Evolutionary conservation across 768 basidiomycete genomes (phyloP).

Genomic region (Suillus paluster): DNA sequence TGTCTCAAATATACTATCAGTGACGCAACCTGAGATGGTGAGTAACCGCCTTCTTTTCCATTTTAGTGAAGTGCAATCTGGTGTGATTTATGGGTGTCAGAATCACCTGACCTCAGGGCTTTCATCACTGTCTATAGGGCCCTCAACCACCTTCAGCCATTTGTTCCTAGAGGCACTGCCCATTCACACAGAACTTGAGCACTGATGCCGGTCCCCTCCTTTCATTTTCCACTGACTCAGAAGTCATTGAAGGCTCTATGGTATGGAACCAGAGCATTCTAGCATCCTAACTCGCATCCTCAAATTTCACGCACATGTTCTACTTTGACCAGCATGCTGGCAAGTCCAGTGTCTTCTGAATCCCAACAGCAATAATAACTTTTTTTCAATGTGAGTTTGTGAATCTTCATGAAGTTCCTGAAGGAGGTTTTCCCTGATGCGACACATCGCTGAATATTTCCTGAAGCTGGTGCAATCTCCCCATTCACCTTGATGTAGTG

Average conservation of each 20-base stretch:
- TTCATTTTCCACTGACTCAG: conserved; percentile 34
- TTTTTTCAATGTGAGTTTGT: too few species aligned
- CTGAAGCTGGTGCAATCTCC: too few species aligned
- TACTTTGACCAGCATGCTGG: conserved; percentile 11
- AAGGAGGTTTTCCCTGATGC: too few species aligned
- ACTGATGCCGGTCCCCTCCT: conserved; percentile 27
- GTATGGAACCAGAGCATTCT: conserved; percentile 68
- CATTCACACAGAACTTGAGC: conserved; percentile 26
- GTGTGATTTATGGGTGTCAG: conserved; percentile 31
- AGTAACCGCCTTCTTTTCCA: conserved; percentile 9
- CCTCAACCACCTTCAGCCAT: conserved; percentile 58
- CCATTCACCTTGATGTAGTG: too few species aligned
- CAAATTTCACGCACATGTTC: conserved; percentile 23
- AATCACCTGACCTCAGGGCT: conserved; percentile 74
- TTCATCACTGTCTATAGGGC: conserved; percentile 72
- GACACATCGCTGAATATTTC: too few species aligned
- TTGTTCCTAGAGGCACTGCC: conserved; percentile 30
- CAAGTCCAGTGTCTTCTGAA: conserved; percentile 10
- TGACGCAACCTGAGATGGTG: conserved; percentile 59
- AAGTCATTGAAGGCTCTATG: conserved; percentile 55
- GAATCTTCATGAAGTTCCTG: too few species aligned
- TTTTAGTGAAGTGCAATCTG: neutral
- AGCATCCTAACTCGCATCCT: conserved; percentile 56
- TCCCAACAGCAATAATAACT: too few species aligned
- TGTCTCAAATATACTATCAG: conserved; percentile 33